Evolutionary conservation across 2,329 filamentous ascomycete species (phyloP).

Genomic region (Diplodia seriata): DNA sequence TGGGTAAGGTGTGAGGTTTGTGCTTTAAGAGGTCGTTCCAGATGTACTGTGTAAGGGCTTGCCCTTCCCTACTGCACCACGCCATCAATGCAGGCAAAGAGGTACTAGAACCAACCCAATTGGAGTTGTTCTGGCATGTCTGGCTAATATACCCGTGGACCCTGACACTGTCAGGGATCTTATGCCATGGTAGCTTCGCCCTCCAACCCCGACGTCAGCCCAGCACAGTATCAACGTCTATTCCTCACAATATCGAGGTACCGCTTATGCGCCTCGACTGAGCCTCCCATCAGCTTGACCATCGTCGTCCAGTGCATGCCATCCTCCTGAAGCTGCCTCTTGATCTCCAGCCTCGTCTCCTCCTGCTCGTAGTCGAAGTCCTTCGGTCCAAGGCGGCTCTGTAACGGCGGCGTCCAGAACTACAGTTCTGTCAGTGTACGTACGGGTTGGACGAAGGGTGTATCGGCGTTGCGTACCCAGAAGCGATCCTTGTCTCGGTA

Average conservation of each 20-base stretch:
- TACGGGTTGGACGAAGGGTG: background rate
- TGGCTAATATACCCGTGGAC: no score
- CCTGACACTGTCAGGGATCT: background rate
- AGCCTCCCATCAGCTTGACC: constrained; percentile 1
- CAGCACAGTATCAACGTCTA: background rate
- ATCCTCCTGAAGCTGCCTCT: background rate
- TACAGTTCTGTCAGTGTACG: background rate
- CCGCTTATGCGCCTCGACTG: background rate
- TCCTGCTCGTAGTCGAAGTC: background rate
- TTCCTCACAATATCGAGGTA: background rate
- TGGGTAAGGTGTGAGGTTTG: background rate
- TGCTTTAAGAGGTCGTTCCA: fast-evolving
- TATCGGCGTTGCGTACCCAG: background rate
- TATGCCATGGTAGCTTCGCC: background rate
- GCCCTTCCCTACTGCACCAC: no score
- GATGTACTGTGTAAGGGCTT: background rate
- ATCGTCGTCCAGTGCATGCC: background rate
- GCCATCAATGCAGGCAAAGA: no score
- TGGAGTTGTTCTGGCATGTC: no score
- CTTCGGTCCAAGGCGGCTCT: background rate
- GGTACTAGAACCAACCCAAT: no score
- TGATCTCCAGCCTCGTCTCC: background rate
- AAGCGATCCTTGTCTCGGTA: background rate
- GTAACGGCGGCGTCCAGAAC: background rate
- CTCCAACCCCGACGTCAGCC: background rate